Evolutionary conservation across 139 green algal genomes (phyloP), one percentile per base, ranked within the genome.

Genomic region (Chlorella vulgaris): DNA sequence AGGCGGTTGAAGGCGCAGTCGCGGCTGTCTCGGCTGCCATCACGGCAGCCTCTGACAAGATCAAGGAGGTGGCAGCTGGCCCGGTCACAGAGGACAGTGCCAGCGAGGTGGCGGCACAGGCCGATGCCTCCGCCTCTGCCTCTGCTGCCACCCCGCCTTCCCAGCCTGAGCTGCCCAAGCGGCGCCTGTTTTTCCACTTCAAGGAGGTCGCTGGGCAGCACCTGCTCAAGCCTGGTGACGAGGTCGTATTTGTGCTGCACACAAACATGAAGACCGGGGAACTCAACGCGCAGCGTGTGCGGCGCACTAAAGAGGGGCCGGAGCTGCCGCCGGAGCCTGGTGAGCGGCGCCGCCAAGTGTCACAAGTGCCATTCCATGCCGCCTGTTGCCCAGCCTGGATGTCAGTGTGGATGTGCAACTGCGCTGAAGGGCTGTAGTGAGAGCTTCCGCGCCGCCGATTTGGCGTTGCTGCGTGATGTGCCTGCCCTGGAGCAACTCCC

Each of bases 231-330:
- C 74, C 65, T 0, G 83, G 85, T 7, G 87, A 91, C 66, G 66
- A 89, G 51, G 77, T 88, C n/a, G 47, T 28, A 26, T 87, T 85
- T 66, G 79, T 78, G 19, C 35, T 88, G 71, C 84, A 85, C 78
- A 60, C 80, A 51, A 85, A 85, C 42, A 36, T 63, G 5, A 87
- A 87, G 58, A 71, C 33, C 2, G 76, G 76, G 36, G 83, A 87
- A 67, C 58, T 84, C 4, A 77, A 76, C 8, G 83, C 77, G n/a
- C 43, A 70, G 67, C 75, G 83, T 22, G 78, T 81, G 18, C 8
- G 68, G 39, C 83, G 75, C 51, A 80, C 69, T 29, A 84, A 78
- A 68, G 78, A 78, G 53, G 78, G 39, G 2, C 78, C 78, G 0
- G 78, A 84, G 53, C 65, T 55, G 63, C 47, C 35, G 60, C 73